phyloP scores from a whole-genome alignment of 257 asterid species.

The Anisodus acutangulus region DNA sequence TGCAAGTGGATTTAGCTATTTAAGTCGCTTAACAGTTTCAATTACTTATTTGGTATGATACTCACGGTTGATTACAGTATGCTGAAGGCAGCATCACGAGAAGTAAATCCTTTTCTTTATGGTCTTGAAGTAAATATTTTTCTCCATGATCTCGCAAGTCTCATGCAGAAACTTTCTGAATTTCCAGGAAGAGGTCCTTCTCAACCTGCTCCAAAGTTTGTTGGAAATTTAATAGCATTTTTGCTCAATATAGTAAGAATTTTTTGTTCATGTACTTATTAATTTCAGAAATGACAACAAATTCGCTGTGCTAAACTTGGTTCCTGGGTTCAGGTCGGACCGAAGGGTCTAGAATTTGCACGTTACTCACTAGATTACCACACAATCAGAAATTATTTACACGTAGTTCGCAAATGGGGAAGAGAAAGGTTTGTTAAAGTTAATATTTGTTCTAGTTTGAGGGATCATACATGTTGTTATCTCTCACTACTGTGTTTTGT shows the following conservation, averaged over 20 bases:
- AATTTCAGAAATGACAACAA: neutral
- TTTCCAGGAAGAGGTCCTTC: slow-evolving; percentile 85
- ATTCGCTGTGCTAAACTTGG: slow-evolving; percentile 26
- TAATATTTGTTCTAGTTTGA: neutral
- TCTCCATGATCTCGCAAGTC: neutral
- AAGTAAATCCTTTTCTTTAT: neutral
- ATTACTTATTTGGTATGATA: neutral
- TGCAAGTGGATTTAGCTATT: slow-evolving; percentile 18
- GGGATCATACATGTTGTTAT: slow-evolving; percentile 10
- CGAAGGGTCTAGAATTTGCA: slow-evolving; percentile 96
- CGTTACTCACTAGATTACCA: slow-evolving; percentile 95
- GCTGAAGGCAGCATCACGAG: neutral
- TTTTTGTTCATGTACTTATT: slow-evolving; percentile 8
- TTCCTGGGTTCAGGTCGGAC: slow-evolving; percentile 68
- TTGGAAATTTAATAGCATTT: slow-evolving; percentile 85
- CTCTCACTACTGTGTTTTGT: slow-evolving; percentile 28
- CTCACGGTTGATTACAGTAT: neutral
- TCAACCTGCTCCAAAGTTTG: slow-evolving; percentile 79
- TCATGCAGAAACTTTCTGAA: slow-evolving; percentile 22
- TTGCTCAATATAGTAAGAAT: slow-evolving; percentile 72
- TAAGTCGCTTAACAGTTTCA: neutral
- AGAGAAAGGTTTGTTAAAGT: slow-evolving; percentile 60
- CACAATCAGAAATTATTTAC: slow-evolving; percentile 86
- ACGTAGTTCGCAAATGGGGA: slow-evolving; percentile 90
- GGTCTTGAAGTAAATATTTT: slow-evolving; percentile 16